These are phyloP conservation scores for Verticillium isaacii DNA, from an alignment of 2,329 filamentous ascomycete species.

Conservation along the genomic window DNA sequence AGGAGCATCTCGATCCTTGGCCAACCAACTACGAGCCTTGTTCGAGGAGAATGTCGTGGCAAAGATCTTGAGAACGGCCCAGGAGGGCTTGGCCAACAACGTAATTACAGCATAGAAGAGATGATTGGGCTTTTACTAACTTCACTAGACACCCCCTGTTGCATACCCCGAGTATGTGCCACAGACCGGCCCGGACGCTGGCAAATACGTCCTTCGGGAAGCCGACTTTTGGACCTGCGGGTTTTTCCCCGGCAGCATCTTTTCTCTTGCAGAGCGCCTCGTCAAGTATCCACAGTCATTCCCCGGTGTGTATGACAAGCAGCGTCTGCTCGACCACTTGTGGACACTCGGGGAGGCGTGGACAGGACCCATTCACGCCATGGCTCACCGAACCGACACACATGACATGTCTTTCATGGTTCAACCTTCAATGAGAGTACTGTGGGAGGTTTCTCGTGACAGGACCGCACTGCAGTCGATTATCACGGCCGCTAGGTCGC, in stretches of 20 bases:
- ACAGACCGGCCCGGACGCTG: slow-evolving; percentile 11
- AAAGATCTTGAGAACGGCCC: slow-evolving; percentile 14
- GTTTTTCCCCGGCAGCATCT: slow-evolving; percentile 32
- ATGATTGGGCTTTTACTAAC: neutral
- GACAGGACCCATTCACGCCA: slow-evolving; percentile 28
- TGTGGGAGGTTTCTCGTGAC: slow-evolving; percentile 41
- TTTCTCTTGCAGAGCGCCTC: slow-evolving; percentile 26
- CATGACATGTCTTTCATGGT: slow-evolving; percentile 53
- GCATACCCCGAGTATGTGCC: slow-evolving; percentile 15
- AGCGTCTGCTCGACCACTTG: slow-evolving; percentile 10
- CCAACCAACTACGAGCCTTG: neutral
- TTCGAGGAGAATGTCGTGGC: slow-evolving; percentile 14
- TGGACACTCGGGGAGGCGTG: slow-evolving; percentile 21
- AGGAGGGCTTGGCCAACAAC: slow-evolving; percentile 8
- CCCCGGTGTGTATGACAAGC: slow-evolving; percentile 3
- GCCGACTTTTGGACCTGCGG: slow-evolving; percentile 29
- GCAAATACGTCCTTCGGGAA: slow-evolving; percentile 11
- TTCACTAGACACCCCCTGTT: slow-evolving; percentile 8
- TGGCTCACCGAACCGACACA: slow-evolving; percentile 38
- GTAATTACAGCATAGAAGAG: slow-evolving; percentile 1
- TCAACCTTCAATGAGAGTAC: slow-evolving; percentile 39
- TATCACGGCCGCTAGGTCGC: slow-evolving; percentile 36
- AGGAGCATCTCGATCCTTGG: neutral
- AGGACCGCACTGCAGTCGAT: slow-evolving; percentile 31
- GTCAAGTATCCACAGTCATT: slow-evolving; percentile 22